phyloP scores from a whole-genome alignment of 192 early-diverging fungal genomes.

The Coemansia interrupta region DNA sequence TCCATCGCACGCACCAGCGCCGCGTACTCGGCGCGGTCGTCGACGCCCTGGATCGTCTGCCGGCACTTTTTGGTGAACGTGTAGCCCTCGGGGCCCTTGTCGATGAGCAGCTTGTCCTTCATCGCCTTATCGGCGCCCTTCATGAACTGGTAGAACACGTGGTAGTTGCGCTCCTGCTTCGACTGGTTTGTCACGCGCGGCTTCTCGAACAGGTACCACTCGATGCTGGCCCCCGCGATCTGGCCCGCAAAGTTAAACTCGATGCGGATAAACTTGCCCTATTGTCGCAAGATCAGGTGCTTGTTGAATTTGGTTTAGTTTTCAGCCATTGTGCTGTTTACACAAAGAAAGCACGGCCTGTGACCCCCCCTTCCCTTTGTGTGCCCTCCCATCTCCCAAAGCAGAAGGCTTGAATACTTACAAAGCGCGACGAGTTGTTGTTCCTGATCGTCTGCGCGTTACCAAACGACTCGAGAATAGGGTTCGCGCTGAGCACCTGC shows the following conservation, averaged over 20 bases:
- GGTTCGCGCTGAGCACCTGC: slow-evolving; percentile 94
- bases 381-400: no score
- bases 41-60: slow-evolving; percentile 88
- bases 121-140: slow-evolving; percentile 72
- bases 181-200: slow-evolving; percentile 93
- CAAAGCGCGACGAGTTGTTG: slow-evolving; percentile 97
- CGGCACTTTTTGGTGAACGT: slow-evolving; percentile 78
- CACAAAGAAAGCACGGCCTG: neutral
- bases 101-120: slow-evolving; percentile 75
- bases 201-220: slow-evolving; percentile 96
- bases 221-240: slow-evolving; percentile 94
- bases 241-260: slow-evolving; percentile 84
- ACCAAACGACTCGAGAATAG: slow-evolving; percentile 96
- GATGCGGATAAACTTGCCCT: slow-evolving; percentile 97
- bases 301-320: neutral
- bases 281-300: slow-evolving; percentile 19
- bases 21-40: slow-evolving; percentile 81
- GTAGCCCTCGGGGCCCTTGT: slow-evolving; percentile 74
- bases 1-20: slow-evolving; percentile 71
- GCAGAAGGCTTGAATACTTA: slow-evolving; percentile 23
- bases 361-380: no score
- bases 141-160: slow-evolving; percentile 98
- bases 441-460: slow-evolving; percentile 98
- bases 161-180: slow-evolving; percentile 90
- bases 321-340: neutral